Conservation (phyloP, 2,329 filamentous ascomycete species). For the Ophiocordyceps sinensis region DNA sequence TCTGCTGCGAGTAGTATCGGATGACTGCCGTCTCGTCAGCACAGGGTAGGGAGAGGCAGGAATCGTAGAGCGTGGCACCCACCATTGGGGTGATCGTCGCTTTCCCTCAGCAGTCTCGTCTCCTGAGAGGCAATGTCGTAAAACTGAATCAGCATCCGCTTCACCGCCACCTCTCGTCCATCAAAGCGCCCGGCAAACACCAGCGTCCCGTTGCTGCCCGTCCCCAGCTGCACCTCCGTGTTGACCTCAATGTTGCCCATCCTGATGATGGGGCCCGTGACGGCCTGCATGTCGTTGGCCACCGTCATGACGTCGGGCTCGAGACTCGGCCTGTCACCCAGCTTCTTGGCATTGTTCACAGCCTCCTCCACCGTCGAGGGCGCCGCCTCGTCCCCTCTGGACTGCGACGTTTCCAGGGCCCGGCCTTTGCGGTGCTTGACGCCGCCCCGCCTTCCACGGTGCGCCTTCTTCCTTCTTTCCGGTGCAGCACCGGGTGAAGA, state of each 20-base stretch:
- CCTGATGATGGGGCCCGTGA: constrained; percentile 43
- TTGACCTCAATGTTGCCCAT: constrained; percentile 53
- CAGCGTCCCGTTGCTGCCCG: constrained; percentile 91
- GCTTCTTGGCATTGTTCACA: constrained; percentile 42
- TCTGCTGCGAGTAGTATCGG: constrained; percentile 86
- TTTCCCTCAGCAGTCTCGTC: constrained; percentile 78
- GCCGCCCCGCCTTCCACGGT: constrained; percentile 58
- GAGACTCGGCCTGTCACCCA: constrained; percentile 36
- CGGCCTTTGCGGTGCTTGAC: constrained; percentile 49
- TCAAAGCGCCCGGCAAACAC: constrained; percentile 94
- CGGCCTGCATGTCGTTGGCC: constrained; percentile 41
- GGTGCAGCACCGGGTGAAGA: constrained; percentile 3
- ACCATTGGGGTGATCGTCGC: constrained; percentile 86
- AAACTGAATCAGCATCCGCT: constrained; percentile 91
- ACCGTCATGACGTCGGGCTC: constrained; percentile 49
- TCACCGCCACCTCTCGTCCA: constrained; percentile 84
- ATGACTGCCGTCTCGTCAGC: constrained; percentile 45
- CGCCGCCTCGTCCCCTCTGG: constrained; percentile 29
- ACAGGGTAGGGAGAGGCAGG: not conserved
- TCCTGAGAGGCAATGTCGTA: constrained; percentile 93
- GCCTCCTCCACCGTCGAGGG: constrained; percentile 44
- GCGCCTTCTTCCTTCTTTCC: constrained; percentile 53
- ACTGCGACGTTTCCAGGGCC: constrained; percentile 36
- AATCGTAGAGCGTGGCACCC: constrained; percentile 7
- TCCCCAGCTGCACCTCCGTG: constrained; percentile 48